These are phyloP conservation scores for Trypanosoma scelopori DNA, from an alignment of 208 protist species.

Conservation along the genomic window DNA sequence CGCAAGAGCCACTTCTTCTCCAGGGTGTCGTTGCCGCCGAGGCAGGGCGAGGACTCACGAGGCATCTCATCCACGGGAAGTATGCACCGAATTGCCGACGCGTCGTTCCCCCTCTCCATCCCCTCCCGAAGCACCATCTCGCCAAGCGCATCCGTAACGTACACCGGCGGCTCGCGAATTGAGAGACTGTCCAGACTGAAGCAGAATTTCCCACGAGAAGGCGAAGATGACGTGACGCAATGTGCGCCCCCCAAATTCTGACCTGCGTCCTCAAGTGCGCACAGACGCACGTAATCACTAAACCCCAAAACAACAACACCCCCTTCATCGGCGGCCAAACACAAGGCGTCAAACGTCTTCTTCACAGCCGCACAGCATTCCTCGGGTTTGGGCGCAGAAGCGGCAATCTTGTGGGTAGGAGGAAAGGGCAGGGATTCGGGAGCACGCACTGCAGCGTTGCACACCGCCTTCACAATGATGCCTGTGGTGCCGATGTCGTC, in stretches of 20 bases:
- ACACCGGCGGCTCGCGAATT: constrained; percentile 8
- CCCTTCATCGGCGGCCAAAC: neutral
- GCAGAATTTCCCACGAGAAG: neutral
- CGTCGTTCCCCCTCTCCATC: neutral
- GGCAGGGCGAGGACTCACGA: neutral
- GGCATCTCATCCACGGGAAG: constrained; percentile 6
- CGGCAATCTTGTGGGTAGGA: too few species aligned
- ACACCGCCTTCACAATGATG: neutral
- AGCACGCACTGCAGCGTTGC: neutral
- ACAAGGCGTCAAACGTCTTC: constrained; percentile 8
- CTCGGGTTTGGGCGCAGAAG: neutral
- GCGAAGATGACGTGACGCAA: neutral
- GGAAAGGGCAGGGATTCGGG: too few species aligned
- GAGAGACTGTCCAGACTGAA: constrained; percentile 25
- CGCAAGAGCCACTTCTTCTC: constrained; percentile 21
- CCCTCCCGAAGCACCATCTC: constrained; percentile 9
- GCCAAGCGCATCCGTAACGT: constrained; percentile 31
- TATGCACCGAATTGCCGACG: neutral
- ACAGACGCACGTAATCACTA: constrained; percentile 27
- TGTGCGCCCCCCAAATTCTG: neutral
- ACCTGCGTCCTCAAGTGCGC: constrained; percentile 18
- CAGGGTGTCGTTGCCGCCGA: neutral
- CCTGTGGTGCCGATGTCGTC: neutral
- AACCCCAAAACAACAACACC: constrained; percentile 20
- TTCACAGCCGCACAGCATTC: neutral